Base-by-base conservation (phyloP, 2,329 filamentous ascomycete species). In the Alternaria postmessia region DNA sequence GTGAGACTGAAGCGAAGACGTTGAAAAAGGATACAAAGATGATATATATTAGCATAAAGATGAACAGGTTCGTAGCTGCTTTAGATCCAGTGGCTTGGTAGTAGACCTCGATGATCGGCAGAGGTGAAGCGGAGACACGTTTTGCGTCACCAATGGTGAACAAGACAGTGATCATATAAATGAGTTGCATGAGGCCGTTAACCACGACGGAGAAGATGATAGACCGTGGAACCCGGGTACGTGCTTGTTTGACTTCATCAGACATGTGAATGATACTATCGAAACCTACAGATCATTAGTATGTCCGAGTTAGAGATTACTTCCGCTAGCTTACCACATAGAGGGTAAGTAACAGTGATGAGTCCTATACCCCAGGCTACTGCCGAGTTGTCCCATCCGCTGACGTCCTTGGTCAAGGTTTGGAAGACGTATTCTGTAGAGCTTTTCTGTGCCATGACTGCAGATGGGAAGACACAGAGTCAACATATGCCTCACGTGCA, bases 31-130 rank as follows among this genome's bases (percentile, higher is more conserved):
- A 73, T 5, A 76, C 68, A 67, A 44, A 72, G 68, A 79, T 73
- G 32, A 74, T 69, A 60, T 77, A 74, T 30, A 70, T 59, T 72
- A 71, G 32, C 59, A 72, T 63, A 48, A 63, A 34, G 20, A 69
- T 54, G 48, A 70, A 77, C 68, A 86, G 80, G 18, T 80, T 79
- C 16, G 80, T 82, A 3, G 83, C 81, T 8, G 54, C 30, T 39
- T 58, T 59, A 12, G 71, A 74, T 20, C 59, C 57, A 3, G 71
- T 73, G 16, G 73, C 73, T 47, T 68, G 61, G 41, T 66, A 68
- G 63, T 86, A 84, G 46, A 84, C 80, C 54, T 85, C 78, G 57
- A 87, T 83, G 61, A 86, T 2, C 81, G 83, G 62, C 22, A 74
- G 44, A 52, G 65, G 20, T 54, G 67, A 46, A 18, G 64, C 30